Evolutionary conservation across 306 rosid species (phyloP).

Genomic region (Fagus sylvatica): DNA sequence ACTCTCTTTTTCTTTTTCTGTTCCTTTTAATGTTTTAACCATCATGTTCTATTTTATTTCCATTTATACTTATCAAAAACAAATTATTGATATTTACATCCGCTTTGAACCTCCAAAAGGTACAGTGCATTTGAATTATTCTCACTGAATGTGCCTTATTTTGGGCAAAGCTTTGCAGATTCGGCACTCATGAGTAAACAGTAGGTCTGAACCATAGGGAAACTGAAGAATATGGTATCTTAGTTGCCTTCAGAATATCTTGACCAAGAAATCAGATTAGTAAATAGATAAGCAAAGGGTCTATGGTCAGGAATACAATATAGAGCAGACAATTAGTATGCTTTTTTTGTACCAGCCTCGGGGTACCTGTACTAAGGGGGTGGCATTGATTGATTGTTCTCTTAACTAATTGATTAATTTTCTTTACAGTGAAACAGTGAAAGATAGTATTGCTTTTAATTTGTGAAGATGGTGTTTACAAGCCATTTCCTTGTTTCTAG

Average conservation of each 20-base stretch:
- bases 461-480: neutral
- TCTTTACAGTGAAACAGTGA: neutral
- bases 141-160: neutral
- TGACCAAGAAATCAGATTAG: neutral
- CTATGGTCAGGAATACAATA: neutral
- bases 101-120: neutral
- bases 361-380: neutral
- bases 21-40: neutral
- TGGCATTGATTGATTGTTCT: neutral
- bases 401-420: neutral
- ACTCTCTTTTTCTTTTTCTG: slow-evolving; percentile 13
- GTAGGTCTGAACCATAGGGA: neutral
- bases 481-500: slow-evolving; percentile 13
- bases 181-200: neutral
- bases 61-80: no score
- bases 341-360: neutral
- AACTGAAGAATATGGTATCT: neutral
- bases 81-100: neutral
- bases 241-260: neutral
- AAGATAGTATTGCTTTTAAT: neutral
- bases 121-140: neutral
- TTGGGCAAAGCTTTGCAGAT: neutral
- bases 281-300: neutral
- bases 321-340: neutral
- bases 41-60: neutral